Evolutionary conservation across 2,329 filamentous ascomycete genomes (phyloP), one percentile per base, ranked within the genome.

Genomic region (Orbilia ellipsospora): DNA sequence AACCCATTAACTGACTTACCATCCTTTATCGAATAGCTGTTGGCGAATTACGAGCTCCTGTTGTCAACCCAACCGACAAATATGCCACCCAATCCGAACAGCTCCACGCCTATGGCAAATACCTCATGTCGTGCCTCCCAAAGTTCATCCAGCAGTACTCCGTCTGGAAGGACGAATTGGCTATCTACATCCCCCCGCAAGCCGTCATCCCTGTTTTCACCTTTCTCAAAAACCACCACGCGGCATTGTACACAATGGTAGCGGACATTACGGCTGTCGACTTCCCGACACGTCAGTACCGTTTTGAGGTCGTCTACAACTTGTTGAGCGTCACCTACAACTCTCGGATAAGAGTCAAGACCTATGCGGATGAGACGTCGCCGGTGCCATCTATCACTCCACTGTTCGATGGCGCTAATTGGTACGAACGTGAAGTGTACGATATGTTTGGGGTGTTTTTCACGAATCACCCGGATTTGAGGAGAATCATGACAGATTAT

Each of bases 91-190:
- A 94, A 85, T 89, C 92, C 79, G 92, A 96, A 79, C 88, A 90
- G 82, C 86, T 98, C 82, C 95, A 99, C 87, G 91, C 90, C 81
- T 99, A 99, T 82, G 95, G 95, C 81, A 90, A 96, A 82, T 99
- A 97, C 88, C 85, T 99, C 81, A 94, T 99, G 89, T 94, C 93
- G 79, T 96, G 92, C 83, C 85, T 99, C 81, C 96, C 95, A 80
- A 98, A 97, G 87, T 97, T 97, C 84, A 89, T 99, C 80, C 96
- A 99, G 86, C 95, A 99, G 85, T 98, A 98, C 86, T 96, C 94
- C 12, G 94, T 99, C 67, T 99, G 95, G 95, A 99, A 99, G 86
- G 95, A 99, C 82, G 95, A 99, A 84, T 89, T 99, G 82, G 93
- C 91, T 80, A 92, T 97, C 83, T 94, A 96, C 84, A 95, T 98